A percentile compares a stretch with the other conserved stretches of the same genome.
phyloP scores from a whole-genome alignment of 2,329 filamentous ascomycete genomes.

The Stachybotrys chlorohalonatus region DNA sequence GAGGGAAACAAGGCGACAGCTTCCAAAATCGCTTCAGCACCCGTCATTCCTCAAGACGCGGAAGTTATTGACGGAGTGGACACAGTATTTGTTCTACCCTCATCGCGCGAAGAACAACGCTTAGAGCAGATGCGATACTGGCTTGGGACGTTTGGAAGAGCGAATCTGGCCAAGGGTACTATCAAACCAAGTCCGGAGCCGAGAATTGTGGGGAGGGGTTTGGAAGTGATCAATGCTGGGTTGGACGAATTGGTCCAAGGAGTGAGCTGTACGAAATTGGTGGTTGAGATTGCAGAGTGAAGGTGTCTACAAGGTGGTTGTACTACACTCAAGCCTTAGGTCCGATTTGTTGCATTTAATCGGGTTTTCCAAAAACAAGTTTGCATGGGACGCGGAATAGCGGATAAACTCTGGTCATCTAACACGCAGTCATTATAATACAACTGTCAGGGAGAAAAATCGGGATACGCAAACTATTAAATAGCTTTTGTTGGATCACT shows the following conservation, averaged over 20 bases:
- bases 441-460: no score
- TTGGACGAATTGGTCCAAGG: conserved; percentile 24
- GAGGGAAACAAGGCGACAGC: neutral
- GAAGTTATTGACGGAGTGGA: conserved; percentile 22
- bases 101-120: conserved; percentile 21
- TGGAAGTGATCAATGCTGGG: conserved; percentile 26
- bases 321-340: no score
- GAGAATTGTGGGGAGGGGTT: conserved; percentile 24
- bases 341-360: no score
- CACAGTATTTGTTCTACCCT: conserved; percentile 27
- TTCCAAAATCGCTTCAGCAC: conserved; percentile 28
- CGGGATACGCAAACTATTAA: no score
- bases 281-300: conserved; percentile 27
- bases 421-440: no score
- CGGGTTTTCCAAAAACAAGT: no score
- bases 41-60: conserved; percentile 18
- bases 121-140: conserved; percentile 28
- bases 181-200: conserved; percentile 30
- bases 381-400: no score
- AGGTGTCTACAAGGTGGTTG: no score
- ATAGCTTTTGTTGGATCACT: no score
- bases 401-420: no score
- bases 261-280: conserved; percentile 32
- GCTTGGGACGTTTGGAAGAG: conserved; percentile 26
- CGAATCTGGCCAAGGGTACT: conserved; percentile 18